Base-by-base conservation (phyloP, 257 asterid species). In the Gynochthodes officinalis region DNA sequence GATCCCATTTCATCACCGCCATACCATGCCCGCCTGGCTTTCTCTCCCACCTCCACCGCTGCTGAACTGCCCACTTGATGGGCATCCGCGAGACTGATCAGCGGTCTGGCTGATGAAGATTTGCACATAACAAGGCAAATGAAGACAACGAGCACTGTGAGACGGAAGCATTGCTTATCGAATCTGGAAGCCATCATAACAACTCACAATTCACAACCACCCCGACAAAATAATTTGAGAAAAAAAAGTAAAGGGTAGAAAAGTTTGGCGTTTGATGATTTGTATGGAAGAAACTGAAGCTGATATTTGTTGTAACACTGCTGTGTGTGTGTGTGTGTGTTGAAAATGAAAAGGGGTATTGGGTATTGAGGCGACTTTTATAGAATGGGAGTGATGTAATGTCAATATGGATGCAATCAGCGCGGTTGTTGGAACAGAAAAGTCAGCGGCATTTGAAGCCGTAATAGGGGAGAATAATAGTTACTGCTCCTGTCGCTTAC, bases 51-150 rank as follows among this genome's bases (percentile, higher is more conserved):
- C 52, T 27, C 46, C 0, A 33, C 27, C 46, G 37, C 42, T 9
- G 18, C 19, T 4, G 52, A 8, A 4, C 52, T 46, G 18, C 19
- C 2, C 4, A 37, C 42, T 37, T 37, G 42, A 2, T 37, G 19
- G 52, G 52, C 4, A 46, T 46, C 19, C 72, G 55, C 25, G 25
- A 19, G 42, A 19, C 30, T 30, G 0, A 12, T 32, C 27, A 62
- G 35, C 5, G 66, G 77, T 46, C 67, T 65, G 58, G 72, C 48
- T 25, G 77, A 62, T 2, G 77, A 64, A n/a, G 55, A 50, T 50
- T 73, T 64, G 72, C 16, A 19, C 49, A 49, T 19, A 61, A 73
- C 40, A 4, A 73, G 44, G 25, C 30, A 64, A 3, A 27, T n/a
- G 57, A 53, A 64, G 42, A 64, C 33, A 64, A 64, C 16, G 28